phyloP scores from a whole-genome alignment of 2,329 filamentous ascomycete species.

The Colletotrichum tropicale region DNA sequence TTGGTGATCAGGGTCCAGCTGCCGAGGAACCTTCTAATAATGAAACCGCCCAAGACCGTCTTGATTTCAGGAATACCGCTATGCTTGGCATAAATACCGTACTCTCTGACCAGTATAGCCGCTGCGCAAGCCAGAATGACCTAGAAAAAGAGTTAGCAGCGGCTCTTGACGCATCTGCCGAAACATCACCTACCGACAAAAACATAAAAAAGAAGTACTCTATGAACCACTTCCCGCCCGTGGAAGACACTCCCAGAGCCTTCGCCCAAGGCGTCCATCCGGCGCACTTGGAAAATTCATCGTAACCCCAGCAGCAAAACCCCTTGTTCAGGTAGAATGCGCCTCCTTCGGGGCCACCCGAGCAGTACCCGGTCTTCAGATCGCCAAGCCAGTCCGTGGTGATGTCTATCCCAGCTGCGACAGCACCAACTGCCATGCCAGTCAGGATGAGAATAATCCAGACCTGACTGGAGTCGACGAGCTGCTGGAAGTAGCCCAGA shows the following conservation, averaged over 20 bases:
- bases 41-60: conserved; percentile 90
- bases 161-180: not conserved
- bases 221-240: conserved; percentile 76
- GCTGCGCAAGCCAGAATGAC: conserved; percentile 79
- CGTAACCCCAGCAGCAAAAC: conserved; percentile 94
- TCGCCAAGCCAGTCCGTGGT: conserved; percentile 93
- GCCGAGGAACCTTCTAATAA: conserved; percentile 87
- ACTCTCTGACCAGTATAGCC: conserved; percentile 80
- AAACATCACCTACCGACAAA: conserved; percentile 70
- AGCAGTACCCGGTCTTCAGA: conserved; percentile 88
- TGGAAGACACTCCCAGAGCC: conserved; percentile 70
- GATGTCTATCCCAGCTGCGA: conserved; percentile 90
- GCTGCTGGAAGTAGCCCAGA: conserved; percentile 72
- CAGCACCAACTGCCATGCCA: conserved; percentile 79
- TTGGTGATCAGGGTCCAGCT: conserved; percentile 90
- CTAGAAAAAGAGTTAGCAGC: conserved; percentile 42
- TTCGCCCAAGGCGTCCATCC: conserved; percentile 89
- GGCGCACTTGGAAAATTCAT: conserved; percentile 78
- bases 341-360: conserved; percentile 74
- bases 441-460: conserved; percentile 90
- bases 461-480: conserved; percentile 86
- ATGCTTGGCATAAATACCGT: conserved; percentile 87
- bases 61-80: conserved; percentile 99
- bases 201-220: conserved; percentile 87
- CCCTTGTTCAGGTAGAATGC: conserved; percentile 88